phyloP scores from a whole-genome alignment of 2,329 filamentous ascomycete species.

The Pseudogymnoascus sp. region DNA sequence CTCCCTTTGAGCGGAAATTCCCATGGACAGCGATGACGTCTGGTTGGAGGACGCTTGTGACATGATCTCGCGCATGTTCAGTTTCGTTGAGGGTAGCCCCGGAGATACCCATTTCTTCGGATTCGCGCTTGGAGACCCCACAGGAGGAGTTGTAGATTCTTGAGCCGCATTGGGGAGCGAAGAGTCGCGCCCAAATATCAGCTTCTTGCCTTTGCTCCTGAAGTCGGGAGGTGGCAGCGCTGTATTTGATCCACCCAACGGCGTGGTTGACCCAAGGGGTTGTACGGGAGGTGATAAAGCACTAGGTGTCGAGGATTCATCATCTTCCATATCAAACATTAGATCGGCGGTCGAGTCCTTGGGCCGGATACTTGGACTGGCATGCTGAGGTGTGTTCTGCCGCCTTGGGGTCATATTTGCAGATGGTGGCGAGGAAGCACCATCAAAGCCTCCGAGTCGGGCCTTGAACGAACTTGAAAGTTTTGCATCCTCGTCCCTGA shows the following conservation, averaged over 20 bases:
- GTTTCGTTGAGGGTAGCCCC: constrained; percentile 24
- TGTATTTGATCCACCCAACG: not conserved
- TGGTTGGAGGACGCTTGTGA: constrained; percentile 51
- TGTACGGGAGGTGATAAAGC: constrained; percentile 16
- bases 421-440: constrained; percentile 33
- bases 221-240: not conserved
- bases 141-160: not conserved
- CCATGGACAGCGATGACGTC: constrained; percentile 45
- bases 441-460: constrained; percentile 59
- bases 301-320: constrained; percentile 18
- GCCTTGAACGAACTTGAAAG: constrained; percentile 52
- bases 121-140: constrained; percentile 1
- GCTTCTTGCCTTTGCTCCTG: not conserved
- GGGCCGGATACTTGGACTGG: constrained; percentile 60
- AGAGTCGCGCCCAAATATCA: not conserved
- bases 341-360: constrained; percentile 66
- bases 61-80: constrained; percentile 72
- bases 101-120: constrained; percentile 28
- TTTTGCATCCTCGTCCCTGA: constrained; percentile 58
- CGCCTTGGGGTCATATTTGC: constrained; percentile 38
- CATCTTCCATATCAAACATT: constrained; percentile 90
- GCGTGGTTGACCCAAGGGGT: not conserved
- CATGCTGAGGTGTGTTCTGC: constrained; percentile 41
- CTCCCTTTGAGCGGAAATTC: constrained; percentile 43
- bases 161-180: not conserved